A percentile compares a stretch with the other conserved stretches of the same genome.
Evolutionary conservation across 495 filamentous ascomycete species (phyloP).

Genomic region (Xylaria intraflava): DNA sequence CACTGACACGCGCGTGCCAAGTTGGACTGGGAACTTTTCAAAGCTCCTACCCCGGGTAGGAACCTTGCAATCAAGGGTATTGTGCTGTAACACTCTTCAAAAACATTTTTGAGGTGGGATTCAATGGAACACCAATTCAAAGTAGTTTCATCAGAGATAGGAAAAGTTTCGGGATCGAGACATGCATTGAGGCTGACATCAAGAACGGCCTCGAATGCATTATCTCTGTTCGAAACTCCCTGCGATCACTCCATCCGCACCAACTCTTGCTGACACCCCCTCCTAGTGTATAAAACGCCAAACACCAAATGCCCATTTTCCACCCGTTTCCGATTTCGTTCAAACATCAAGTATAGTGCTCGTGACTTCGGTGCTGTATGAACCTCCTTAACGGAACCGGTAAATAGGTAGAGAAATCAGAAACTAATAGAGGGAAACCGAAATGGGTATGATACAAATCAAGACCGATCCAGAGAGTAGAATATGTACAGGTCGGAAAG

Average conservation of each 20-base stretch:
- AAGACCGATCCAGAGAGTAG: slow-evolving; percentile 20
- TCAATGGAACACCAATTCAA: neutral
- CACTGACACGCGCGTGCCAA: slow-evolving; percentile 17
- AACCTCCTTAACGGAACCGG: slow-evolving; percentile 19
- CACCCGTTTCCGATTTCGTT: slow-evolving; percentile 16
- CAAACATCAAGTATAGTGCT: slow-evolving; percentile 18
- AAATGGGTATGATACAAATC: slow-evolving; percentile 30
- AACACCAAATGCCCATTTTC: slow-evolving; percentile 27
- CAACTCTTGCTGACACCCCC: slow-evolving; percentile 17
- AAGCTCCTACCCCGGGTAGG: neutral
- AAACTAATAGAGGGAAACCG: slow-evolving; percentile 18
- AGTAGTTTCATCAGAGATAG: neutral
- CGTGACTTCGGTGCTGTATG: slow-evolving; percentile 20
- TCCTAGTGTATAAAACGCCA: slow-evolving; percentile 7
- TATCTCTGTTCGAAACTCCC: slow-evolving; percentile 13
- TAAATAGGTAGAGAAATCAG: slow-evolving; percentile 15
- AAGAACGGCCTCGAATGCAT: neutral
- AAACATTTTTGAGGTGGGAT: neutral
- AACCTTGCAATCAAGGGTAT: slow-evolving; percentile 8
- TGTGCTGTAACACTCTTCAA: slow-evolving; percentile 5
- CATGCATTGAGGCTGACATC: neutral
- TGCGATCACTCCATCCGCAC: slow-evolving; percentile 11
- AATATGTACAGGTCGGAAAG: slow-evolving; percentile 28
- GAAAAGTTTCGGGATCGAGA: neutral
- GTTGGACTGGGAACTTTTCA: slow-evolving; percentile 1